Conservation (phyloP, 2,329 filamentous ascomycete species). For the Cytospora mali region DNA sequence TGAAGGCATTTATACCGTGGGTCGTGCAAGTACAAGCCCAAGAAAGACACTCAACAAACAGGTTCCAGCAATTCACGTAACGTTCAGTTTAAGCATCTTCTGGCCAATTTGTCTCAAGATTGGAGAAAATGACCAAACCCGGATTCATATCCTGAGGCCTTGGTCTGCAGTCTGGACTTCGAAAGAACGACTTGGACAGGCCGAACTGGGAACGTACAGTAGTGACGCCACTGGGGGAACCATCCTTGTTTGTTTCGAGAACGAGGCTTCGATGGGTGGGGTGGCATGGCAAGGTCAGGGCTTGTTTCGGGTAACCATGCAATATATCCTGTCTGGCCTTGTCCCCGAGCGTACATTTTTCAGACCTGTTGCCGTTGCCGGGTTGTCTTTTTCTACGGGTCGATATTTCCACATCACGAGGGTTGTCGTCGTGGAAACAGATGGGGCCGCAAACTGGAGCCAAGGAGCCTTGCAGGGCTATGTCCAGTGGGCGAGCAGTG, state of each 20-base stretch:
- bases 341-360: too few species aligned
- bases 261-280: constrained; percentile 11
- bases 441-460: constrained; percentile 3
- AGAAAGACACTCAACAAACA: neutral
- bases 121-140: neutral
- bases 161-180: neutral
- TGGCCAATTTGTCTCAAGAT: constrained; percentile 6
- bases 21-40: neutral
- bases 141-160: neutral
- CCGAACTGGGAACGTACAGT: constrained; percentile 9
- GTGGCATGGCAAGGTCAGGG: constrained; percentile 1
- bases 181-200: neutral
- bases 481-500: constrained; percentile 1
- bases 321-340: neutral
- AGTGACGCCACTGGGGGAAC: constrained; percentile 14
- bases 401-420: neutral
- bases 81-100: neutral
- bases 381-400: neutral
- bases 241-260: constrained; percentile 24
- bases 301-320: constrained; percentile 7
- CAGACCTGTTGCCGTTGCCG: too few species aligned
- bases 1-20: neutral
- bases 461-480: constrained; percentile 4
- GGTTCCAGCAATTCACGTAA: neutral
- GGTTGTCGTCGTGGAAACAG: constrained; percentile 27